Conservation (phyloP, 2,329 filamentous ascomycete genomes). For the Nothophoma quercina region DNA sequence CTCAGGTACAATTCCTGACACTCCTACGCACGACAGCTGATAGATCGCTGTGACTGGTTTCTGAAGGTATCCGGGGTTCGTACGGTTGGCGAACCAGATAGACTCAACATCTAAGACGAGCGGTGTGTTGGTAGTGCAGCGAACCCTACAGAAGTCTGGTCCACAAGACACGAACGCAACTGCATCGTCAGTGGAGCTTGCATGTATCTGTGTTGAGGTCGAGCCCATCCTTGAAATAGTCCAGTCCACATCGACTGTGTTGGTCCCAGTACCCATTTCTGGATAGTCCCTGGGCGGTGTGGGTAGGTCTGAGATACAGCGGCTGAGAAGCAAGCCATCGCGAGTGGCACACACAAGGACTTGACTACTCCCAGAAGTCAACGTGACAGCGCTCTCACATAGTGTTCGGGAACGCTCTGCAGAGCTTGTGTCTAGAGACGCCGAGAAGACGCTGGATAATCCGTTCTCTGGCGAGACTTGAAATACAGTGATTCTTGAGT, state of each 20-base stretch:
- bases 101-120: constrained; percentile 38
- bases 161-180: constrained; percentile 51
- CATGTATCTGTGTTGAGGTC: constrained; percentile 36
- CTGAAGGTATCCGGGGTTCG: constrained; percentile 40
- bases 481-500: constrained; percentile 34
- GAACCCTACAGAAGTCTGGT: constrained; percentile 47
- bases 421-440: constrained; percentile 11
- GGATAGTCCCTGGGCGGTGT: neutral
- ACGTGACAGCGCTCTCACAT: constrained; percentile 42
- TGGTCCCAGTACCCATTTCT: no score
- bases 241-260: constrained; percentile 13
- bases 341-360: constrained; percentile 48
- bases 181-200: constrained; percentile 32
- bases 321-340: constrained; percentile 40
- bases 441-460: constrained; percentile 21
- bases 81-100: constrained; percentile 48
- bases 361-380: constrained; percentile 16
- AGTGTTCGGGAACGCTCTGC: constrained; percentile 21
- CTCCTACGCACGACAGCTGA: constrained; percentile 34
- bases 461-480: constrained; percentile 17
- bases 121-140: constrained; percentile 17
- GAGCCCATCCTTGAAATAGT: constrained; percentile 31
- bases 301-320: neutral
- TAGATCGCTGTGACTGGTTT: constrained; percentile 40
- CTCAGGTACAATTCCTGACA: constrained; percentile 42